Evolutionary conservation across 768 basidiomycete genomes (phyloP), one percentile per base, ranked within the genome.

Genomic region (Jaapia argillacea): DNA sequence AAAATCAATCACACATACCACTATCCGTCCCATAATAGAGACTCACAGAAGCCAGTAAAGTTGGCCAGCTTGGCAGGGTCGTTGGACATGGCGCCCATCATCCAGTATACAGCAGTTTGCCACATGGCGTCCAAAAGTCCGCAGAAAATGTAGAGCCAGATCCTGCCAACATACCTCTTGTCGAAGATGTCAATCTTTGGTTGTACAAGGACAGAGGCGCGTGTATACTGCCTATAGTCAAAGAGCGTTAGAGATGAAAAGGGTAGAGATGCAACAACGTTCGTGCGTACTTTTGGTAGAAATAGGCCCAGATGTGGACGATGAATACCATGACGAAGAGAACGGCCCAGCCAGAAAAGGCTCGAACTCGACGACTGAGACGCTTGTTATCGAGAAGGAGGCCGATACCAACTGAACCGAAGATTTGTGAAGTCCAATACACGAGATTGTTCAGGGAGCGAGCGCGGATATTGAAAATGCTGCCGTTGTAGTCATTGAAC

Each of bases 81-180:
- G 51, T 89, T 88, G 18, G 83, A 85, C 80, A 91, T 85, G 10
- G 83, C 81, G 31, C 86, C 86, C 74, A 86, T 81, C 51, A 85
- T 66, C 83, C 84, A 86, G 58, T 87, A 86, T 4, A 79, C 77
- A 0, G 77, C 77, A 1, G 83, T 87, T 58, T 90, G 88, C 84
- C 86, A 90, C 75, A 85, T 81, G 1, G 86, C 69, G 49, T 90
- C 88, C 46, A 87, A 68, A 7, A 89, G 54, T 22, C 85, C 83
- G 48, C 77, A 84, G 60, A 79, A 74, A 49, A 85, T 74, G 60
- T 79, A 87, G 4, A 89, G 60, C 61, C 71, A 71, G 4, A 79
- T 63, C 41, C 69, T 69, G 36, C 67, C 72, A 6, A 70, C 59
- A 54, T 84, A 90, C 1, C 60, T 61, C 1, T 59, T 48, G 50